Conservation (phyloP, 768 basidiomycete species). For the Rhodotorula kratochvilovae region DNA sequence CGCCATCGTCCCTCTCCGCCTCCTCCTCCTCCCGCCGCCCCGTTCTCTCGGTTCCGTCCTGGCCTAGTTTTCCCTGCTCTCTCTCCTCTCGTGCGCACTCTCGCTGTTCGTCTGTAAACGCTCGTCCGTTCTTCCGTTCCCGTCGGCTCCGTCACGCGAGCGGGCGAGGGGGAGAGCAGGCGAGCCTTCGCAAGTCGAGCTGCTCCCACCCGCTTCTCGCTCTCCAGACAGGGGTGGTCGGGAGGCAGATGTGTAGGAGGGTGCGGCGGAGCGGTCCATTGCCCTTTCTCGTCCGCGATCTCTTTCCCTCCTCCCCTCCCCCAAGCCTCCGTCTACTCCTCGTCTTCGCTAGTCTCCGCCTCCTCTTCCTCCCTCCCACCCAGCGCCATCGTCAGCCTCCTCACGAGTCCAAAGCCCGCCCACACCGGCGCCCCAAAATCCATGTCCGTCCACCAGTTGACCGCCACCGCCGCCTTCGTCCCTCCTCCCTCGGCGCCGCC, state of each 20-base stretch:
- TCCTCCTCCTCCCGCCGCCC: background rate
- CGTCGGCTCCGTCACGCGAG: background rate
- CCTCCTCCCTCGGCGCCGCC: background rate
- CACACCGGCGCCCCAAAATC: slow-evolving; percentile 48
- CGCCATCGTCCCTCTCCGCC: background rate
- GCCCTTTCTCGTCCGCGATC: too few relatives aligned
- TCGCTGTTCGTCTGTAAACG: background rate
- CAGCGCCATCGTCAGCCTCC: slow-evolving; percentile 21
- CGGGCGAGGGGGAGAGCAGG: background rate
- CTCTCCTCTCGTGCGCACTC: background rate
- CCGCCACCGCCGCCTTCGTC: slow-evolving; percentile 48
- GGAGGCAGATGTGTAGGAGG: too few relatives aligned
- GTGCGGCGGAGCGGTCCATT: too few relatives aligned
- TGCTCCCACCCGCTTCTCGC: too few relatives aligned
- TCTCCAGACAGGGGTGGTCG: too few relatives aligned
- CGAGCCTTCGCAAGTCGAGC: too few relatives aligned
- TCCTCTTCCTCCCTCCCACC: slow-evolving; percentile 26
- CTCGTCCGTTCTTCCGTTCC: background rate
- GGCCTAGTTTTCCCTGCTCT: background rate
- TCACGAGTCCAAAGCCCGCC: background rate
- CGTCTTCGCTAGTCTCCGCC: background rate
- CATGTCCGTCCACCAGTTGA: slow-evolving; percentile 86
- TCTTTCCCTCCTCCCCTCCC: background rate
- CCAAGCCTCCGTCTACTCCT: background rate
- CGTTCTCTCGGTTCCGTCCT: too few relatives aligned